These are phyloP conservation scores for Hypoxylon crocopeplum DNA, from an alignment of 495 filamentous ascomycete species.

Conservation along the genomic window DNA sequence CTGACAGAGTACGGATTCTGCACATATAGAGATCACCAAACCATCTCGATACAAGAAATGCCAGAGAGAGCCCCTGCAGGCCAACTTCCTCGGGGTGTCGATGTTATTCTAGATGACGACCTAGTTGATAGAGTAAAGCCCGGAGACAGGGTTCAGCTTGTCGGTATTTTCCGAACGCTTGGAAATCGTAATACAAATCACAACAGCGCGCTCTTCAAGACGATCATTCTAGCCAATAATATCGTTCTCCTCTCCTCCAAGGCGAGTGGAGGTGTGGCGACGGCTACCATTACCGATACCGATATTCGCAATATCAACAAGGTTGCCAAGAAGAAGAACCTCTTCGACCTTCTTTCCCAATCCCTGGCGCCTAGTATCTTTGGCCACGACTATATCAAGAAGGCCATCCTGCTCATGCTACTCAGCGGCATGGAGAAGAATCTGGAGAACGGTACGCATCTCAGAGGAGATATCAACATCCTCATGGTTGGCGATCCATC, in stretches of 20 bases:
- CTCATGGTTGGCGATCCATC: constrained; percentile 99
- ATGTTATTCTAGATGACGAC: constrained; percentile 97
- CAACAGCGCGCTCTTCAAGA: constrained; percentile 91
- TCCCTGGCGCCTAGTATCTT: constrained; percentile 98
- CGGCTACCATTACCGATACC: constrained; percentile 92
- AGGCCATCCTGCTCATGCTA: constrained; percentile 95
- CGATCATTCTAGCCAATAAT: constrained; percentile 92
- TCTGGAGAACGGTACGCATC: constrained; percentile 94
- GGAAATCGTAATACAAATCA: constrained; percentile 91
- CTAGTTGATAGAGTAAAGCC: constrained; percentile 95
- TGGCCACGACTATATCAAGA: constrained; percentile 98
- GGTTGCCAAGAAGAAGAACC: constrained; percentile 90
- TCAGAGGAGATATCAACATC: constrained; percentile 99
- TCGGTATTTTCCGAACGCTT: constrained; percentile 90
- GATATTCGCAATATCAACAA: constrained; percentile 99
- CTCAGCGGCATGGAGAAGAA: constrained; percentile 99
- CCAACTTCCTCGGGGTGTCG: constrained; percentile 94
- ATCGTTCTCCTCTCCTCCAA: constrained; percentile 95
- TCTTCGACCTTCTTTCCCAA: constrained; percentile 93
- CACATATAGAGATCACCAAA: constrained; percentile 96
- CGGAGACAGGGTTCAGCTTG: constrained; percentile 93
- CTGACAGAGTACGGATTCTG: constrained; percentile 96
- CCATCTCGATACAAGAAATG: constrained; percentile 99
- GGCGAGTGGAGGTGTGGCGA: constrained; percentile 90
- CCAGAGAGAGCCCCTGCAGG: constrained; percentile 95